Percentiles rank a stretch among this genome's conserved stretches.
phyloP scores from a whole-genome alignment of 768 basidiomycete genomes.

The Psilocybe subaeruginosa region DNA sequence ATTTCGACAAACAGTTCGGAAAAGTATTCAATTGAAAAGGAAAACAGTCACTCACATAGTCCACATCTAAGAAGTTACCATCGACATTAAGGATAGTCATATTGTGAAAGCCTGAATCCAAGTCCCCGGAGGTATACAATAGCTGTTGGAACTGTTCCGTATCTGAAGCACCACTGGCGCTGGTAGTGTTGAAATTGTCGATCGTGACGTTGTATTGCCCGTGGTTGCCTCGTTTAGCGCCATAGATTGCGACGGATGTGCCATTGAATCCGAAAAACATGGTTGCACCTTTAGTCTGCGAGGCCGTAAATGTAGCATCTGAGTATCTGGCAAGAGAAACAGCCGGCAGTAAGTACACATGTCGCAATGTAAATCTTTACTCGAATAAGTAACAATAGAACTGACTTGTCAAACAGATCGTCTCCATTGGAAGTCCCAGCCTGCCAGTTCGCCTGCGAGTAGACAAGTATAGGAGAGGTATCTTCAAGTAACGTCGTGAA shows the following conservation, averaged over 20 bases:
- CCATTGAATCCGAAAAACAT: conserved; percentile 41
- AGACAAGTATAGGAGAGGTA: conserved; percentile 4
- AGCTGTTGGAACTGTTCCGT: conserved; percentile 7
- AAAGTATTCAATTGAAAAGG: neutral
- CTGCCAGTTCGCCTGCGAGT: conserved; percentile 1
- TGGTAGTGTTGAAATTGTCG: conserved; percentile 17
- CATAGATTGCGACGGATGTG: conserved; percentile 38
- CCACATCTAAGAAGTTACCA: conserved; percentile 37
- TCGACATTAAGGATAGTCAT: conserved; percentile 23
- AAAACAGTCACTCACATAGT: conserved; percentile 32
- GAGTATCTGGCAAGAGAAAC: conserved; percentile 15
- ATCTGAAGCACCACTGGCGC: conserved; percentile 13
- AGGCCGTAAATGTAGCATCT: conserved; percentile 26
- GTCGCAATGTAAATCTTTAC: neutral
- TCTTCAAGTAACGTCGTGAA: conserved; percentile 5
- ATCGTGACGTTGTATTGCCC: conserved; percentile 30
- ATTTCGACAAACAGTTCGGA: neutral
- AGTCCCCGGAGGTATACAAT: conserved; percentile 1
- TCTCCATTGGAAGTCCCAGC: conserved; percentile 1
- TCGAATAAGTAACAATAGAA: too few species aligned
- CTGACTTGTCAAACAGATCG: neutral
- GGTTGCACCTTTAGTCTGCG: conserved; percentile 29
- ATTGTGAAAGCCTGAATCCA: conserved; percentile 15
- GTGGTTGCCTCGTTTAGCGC: conserved; percentile 41
- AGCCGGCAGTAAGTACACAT: too few species aligned